A percentile compares a stretch with the other conserved stretches of the same genome.
These are phyloP conservation scores for Pichia manshurica DNA, from an alignment of 805 yeast species.

Conservation along the genomic window DNA sequence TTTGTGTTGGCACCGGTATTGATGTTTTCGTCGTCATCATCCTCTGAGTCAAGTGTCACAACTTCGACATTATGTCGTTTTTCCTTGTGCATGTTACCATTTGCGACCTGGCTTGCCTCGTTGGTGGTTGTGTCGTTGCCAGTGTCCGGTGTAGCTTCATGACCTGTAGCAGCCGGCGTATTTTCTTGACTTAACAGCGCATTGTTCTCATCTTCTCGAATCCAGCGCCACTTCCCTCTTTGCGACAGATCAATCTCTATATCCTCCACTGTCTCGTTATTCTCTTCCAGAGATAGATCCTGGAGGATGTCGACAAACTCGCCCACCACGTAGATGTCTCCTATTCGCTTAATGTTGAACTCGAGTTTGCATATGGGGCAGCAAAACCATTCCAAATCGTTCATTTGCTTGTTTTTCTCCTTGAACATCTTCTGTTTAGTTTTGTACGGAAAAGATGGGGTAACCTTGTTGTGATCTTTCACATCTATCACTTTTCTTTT, in stretches of 20 bases:
- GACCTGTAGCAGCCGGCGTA: too few species aligned
- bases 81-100: not conserved
- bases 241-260: constrained; percentile 22
- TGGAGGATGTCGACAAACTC: constrained; percentile 26
- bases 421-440: constrained; percentile 16
- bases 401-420: constrained; percentile 17
- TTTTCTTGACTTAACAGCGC: too few species aligned
- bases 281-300: constrained; percentile 14
- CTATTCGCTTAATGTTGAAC: constrained; percentile 27
- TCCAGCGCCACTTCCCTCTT: constrained; percentile 25
- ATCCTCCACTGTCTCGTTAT: constrained; percentile 17
- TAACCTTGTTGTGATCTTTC: constrained; percentile 20
- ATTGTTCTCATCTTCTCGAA: constrained; percentile 13
- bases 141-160: not conserved
- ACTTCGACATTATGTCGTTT: constrained; percentile 8
- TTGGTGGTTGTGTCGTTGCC: not conserved
- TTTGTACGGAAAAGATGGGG: constrained; percentile 23
- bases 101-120: not conserved
- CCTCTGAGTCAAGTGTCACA: constrained; percentile 14
- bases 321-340: constrained; percentile 30
- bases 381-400: constrained; percentile 26
- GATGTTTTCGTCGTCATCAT: constrained; percentile 18
- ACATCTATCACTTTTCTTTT: constrained; percentile 20
- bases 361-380: constrained; percentile 34
- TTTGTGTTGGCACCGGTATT: too few species aligned